A percentile compares a stretch with the other conserved stretches of the same genome.
These are phyloP conservation scores for Pythium periplocum DNA, from an alignment of 352 stramenopile species.

Conservation along the genomic window DNA sequence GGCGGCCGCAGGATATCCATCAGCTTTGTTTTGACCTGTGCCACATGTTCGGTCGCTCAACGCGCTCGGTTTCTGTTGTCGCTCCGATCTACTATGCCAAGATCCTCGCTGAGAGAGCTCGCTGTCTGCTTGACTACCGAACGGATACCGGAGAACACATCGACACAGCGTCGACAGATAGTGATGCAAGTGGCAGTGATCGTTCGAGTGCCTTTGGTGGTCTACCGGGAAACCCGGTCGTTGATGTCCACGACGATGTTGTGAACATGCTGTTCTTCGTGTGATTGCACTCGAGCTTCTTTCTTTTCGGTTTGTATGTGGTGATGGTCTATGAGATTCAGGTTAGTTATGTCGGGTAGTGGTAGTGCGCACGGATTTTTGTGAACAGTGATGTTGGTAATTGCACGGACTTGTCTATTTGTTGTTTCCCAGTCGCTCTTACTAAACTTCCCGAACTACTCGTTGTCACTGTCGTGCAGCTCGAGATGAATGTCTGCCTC, in stretches of 20 bases:
- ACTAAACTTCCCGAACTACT: constrained; percentile 7
- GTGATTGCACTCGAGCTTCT: neutral
- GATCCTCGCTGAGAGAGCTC: constrained; percentile 1
- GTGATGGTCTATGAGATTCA: no score
- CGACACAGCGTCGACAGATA: constrained; percentile 12
- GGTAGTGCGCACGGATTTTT: no score
- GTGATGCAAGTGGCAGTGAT: constrained; percentile 9
- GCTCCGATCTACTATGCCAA: constrained; percentile 6
- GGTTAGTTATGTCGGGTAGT: no score
- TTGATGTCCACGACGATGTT: constrained; percentile 11
- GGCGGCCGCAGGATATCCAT: constrained; percentile 1
- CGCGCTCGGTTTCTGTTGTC: constrained; percentile 3
- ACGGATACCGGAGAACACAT: neutral
- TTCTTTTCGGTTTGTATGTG: no score
- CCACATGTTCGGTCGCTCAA: constrained; percentile 1
- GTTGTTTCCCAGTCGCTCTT: constrained; percentile 11
- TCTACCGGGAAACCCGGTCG: constrained; percentile 2
- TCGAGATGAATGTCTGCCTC: constrained; percentile 84
- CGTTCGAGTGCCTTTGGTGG: neutral
- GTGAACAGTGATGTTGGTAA: no score
- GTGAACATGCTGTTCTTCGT: constrained; percentile 16
- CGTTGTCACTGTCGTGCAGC: constrained; percentile 51
- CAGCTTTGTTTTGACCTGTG: constrained; percentile 9
- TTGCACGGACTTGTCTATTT: no score
- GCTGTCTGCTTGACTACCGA: constrained; percentile 2